A percentile compares a stretch with the other conserved stretches of the same genome.
Conservation (phyloP, 164 flowering plant genomes). For the Stephania yunnanensis region DNA sequence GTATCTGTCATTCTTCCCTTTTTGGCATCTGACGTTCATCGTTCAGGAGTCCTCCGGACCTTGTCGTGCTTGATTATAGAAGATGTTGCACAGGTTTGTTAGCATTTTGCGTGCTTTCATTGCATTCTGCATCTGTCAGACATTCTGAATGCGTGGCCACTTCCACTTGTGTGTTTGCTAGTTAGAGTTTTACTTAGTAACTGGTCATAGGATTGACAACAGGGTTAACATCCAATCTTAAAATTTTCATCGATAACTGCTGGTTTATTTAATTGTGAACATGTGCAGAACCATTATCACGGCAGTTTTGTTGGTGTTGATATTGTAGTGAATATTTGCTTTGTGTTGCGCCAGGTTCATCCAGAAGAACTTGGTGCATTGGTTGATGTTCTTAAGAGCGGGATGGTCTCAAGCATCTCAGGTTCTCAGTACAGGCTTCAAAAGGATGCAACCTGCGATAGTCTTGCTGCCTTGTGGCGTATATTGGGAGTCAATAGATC, state of each 20-base stretch:
- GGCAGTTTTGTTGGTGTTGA: no score
- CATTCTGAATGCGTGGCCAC: background rate
- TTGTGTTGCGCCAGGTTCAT: slow-evolving; percentile 59
- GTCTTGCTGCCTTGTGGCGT: slow-evolving; percentile 90
- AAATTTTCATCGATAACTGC: background rate
- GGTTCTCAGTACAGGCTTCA: slow-evolving; percentile 88
- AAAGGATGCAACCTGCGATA: slow-evolving; percentile 86
- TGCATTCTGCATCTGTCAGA: background rate
- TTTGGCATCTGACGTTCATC: slow-evolving; percentile 72
- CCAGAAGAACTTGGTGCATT: slow-evolving; percentile 83
- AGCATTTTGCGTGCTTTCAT: background rate
- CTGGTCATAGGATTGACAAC: background rate
- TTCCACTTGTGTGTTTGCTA: background rate
- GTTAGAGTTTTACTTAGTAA: background rate
- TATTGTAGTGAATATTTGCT: slow-evolving; percentile 11
- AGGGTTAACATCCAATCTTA: background rate
- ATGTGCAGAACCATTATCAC: background rate
- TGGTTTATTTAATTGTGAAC: background rate
- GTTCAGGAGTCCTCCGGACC: slow-evolving; percentile 76
- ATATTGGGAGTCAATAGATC: slow-evolving; percentile 70
- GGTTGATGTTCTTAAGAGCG: slow-evolving; percentile 88
- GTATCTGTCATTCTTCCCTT: slow-evolving; percentile 75
- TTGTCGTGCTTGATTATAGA: slow-evolving; percentile 88
- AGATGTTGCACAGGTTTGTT: slow-evolving; percentile 73
- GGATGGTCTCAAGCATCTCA: slow-evolving; percentile 82